A percentile compares a stretch with the other conserved stretches of the same genome.
phyloP scores from a whole-genome alignment of 495 filamentous ascomycete species.

The Neurospora sp. region DNA sequence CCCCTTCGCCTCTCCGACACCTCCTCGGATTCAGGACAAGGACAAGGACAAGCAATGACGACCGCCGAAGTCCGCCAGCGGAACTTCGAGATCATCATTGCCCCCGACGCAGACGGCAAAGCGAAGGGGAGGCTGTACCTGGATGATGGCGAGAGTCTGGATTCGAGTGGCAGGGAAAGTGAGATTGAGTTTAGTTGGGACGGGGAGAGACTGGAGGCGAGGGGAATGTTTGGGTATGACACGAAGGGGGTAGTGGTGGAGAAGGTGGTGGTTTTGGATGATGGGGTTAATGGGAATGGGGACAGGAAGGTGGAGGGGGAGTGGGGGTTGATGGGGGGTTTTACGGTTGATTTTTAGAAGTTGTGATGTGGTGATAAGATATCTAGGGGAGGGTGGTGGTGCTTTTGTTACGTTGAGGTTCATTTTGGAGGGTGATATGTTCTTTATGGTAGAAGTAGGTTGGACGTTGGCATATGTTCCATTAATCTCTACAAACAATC shows the following conservation, averaged over 20 bases:
- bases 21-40: slow-evolving; percentile 21
- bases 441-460: background rate
- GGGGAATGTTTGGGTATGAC: slow-evolving; percentile 45
- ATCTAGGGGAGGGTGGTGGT: background rate
- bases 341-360: slow-evolving; percentile 1
- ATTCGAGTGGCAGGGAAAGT: slow-evolving; percentile 23
- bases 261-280: slow-evolving; percentile 45
- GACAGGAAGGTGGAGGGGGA: slow-evolving; percentile 1
- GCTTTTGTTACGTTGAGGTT: background rate
- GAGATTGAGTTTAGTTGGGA: slow-evolving; percentile 45
- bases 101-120: slow-evolving; percentile 39
- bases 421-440: background rate
- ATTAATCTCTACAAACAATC: no score
- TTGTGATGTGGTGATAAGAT: background rate
- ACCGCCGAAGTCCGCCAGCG: slow-evolving; percentile 55
- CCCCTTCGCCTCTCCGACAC: slow-evolving; percentile 34
- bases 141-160: slow-evolving; percentile 48
- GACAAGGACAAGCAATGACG: slow-evolving; percentile 56
- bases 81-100: slow-evolving; percentile 62
- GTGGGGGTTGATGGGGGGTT: slow-evolving; percentile 9
- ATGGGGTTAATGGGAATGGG: background rate
- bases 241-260: slow-evolving; percentile 37
- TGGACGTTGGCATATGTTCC: no score
- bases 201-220: slow-evolving; percentile 32
- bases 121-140: slow-evolving; percentile 43